Evolutionary conservation across 805 yeast genomes (phyloP).

Genomic region (Lipomyces anomalus): DNA sequence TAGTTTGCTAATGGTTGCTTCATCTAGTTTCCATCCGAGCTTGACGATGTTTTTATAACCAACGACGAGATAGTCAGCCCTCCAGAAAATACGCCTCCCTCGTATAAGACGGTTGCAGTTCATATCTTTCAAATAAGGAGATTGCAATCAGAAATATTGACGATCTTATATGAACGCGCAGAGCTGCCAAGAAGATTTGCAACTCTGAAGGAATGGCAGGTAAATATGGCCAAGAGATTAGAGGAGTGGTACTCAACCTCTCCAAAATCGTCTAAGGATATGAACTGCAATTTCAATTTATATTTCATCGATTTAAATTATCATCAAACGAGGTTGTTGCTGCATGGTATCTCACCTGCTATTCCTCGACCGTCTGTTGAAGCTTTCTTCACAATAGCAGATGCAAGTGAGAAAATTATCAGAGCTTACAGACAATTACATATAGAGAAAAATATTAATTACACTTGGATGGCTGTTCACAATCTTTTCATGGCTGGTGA

Average conservation of each 20-base stretch:
- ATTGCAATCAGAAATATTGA: conserved; percentile 72
- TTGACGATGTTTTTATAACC: conserved; percentile 66
- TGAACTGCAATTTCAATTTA: conserved; percentile 69
- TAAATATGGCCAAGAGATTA: conserved; percentile 45
- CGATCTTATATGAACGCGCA: conserved; percentile 61
- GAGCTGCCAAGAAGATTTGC: conserved; percentile 62
- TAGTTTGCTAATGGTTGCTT: too few species aligned
- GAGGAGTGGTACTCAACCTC: conserved; percentile 57
- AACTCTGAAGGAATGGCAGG: conserved; percentile 58
- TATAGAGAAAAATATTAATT: conserved; percentile 57
- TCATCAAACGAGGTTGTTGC: conserved; percentile 62
- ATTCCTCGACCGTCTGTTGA: conserved; percentile 48
- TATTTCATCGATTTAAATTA: conserved; percentile 71
- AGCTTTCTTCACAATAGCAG: conserved; percentile 53
- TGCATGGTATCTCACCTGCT: conserved; percentile 75
- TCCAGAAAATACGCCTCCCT: conserved; percentile 29
- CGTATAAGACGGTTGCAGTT: conserved; percentile 63
- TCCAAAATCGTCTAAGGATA: conserved; percentile 51
- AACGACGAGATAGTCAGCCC: conserved; percentile 30
- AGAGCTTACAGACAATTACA: conserved; percentile 55
- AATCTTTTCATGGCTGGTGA: conserved; percentile 85
- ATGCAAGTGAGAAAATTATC: conserved; percentile 63
- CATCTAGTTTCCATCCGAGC: conserved; percentile 63
- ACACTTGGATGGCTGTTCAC: conserved; percentile 91
- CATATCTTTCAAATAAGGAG: conserved; percentile 64